Conservation (phyloP, 1,284 basidiomycete genomes). For the Grifola frondosa region DNA sequence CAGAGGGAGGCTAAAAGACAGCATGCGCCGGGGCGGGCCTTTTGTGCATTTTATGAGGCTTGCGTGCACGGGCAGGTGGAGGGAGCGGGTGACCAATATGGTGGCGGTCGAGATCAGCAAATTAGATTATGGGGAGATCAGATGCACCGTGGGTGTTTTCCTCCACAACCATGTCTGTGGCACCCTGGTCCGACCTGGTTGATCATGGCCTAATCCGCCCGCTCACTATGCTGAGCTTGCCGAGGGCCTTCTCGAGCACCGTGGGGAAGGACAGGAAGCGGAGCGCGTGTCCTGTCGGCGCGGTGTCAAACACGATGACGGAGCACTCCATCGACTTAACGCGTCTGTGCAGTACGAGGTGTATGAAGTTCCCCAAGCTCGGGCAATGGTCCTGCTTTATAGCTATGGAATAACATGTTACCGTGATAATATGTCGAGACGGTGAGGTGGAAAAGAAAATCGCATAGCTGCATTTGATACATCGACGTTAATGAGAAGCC, state of each 20-base stretch:
- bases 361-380: too few species aligned
- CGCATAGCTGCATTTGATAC: too few species aligned
- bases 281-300: slow-evolving; percentile 96
- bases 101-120: slow-evolving; percentile 55
- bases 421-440: too few species aligned
- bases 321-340: slow-evolving; percentile 99
- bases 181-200: slow-evolving; percentile 64
- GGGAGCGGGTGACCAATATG: slow-evolving; percentile 23
- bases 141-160: slow-evolving; percentile 55
- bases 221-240: slow-evolving; percentile 92
- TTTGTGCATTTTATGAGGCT: slow-evolving; percentile 27
- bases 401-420: too few species aligned
- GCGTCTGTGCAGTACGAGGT: slow-evolving; percentile 54
- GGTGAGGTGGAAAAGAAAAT: too few species aligned
- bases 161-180: slow-evolving; percentile 81
- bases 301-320: slow-evolving; percentile 98
- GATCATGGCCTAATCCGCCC: slow-evolving; percentile 97
- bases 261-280: slow-evolving; percentile 98
- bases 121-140: slow-evolving; percentile 78
- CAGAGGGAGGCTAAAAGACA: slow-evolving; percentile 22
- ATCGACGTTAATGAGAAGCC: too few species aligned
- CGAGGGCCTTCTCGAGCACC: slow-evolving; percentile 94
- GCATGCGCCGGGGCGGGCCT: slow-evolving; percentile 19
- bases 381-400: too few species aligned
- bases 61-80: slow-evolving; percentile 26